Evolutionary conservation across 148 eudicot genomes (phyloP).

Genomic region (Vaccinium corymbosum): DNA sequence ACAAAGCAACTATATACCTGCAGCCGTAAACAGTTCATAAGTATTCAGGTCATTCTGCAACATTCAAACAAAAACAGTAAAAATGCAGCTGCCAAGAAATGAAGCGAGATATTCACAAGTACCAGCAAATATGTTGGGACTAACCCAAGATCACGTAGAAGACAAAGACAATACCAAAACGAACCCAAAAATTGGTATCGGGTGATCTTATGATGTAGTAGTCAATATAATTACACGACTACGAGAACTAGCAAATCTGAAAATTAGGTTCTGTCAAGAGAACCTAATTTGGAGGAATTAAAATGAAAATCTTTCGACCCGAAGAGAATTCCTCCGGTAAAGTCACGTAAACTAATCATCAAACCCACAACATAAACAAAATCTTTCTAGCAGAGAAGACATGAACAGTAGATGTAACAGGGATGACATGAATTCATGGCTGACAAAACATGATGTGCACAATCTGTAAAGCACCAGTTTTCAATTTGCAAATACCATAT

Average conservation of each 20-base stretch:
- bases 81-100: neutral
- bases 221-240: neutral
- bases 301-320: neutral
- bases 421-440: neutral
- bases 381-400: neutral
- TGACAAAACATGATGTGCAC: neutral
- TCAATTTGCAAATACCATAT: neutral
- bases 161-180: slow-evolving; percentile 7
- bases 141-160: neutral
- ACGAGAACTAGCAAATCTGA: neutral
- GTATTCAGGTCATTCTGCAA: neutral
- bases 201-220: neutral
- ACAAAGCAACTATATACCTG: slow-evolving; percentile 19
- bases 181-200: neutral
- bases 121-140: neutral
- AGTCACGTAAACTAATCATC: neutral
- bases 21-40: slow-evolving; percentile 1
- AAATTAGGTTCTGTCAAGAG: neutral
- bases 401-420: neutral
- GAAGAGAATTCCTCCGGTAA: neutral
- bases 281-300: neutral
- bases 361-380: neutral
- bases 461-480: neutral
- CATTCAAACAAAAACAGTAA: neutral
- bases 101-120: neutral